Base-by-base conservation (phyloP, 805 yeast genomes). In the Myxozyma geophila region DNA sequence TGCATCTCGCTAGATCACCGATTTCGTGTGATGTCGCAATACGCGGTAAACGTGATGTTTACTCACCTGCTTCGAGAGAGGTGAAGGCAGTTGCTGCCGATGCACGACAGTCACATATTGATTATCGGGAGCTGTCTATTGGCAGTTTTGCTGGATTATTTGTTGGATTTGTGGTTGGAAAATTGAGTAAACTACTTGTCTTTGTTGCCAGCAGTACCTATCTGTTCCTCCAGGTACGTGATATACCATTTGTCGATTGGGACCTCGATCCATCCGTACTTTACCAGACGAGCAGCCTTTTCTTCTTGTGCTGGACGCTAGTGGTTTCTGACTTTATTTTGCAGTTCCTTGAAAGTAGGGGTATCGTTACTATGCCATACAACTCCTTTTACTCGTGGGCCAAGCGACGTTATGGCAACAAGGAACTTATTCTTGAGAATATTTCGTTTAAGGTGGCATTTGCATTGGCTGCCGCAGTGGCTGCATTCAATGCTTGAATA, bases 401-500 rank as follows among this genome's bases (percentile, higher is more conserved):
- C 4, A 58, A 73, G 3, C 65, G 70, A 33, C 60, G 70, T 23
- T 72, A 82, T 60, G 84, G 84, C 67, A 67, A 83, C 52, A 77
- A 79, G 70, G 75, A 79, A 36, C 76, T 83, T 75, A 72, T 85
- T 15, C 80, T 85, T 67, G 81, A 82, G 58, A 80, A 82, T 62
- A 82, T 85, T 56, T 80, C 85, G 65, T 85, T 85, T 76, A 83
- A 83, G 73, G 59, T 83, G n/a, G 79, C 85, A 9, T 85, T 85
- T 70, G 72, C 82, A 5, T 71, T 80, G 21, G 75, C 85, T 9
- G 84, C 85, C 68, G 66, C 83, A 60, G 80, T 84, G 50, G 85
- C 87, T 23, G 87, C 87, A 28, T 81, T 76, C 71, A 82, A 83
- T 59, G 73, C 68, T 7, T 70, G 57, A 51, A 12, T 10, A 51